Evolutionary conservation across 192 early-diverging fungal genomes (phyloP).

Genomic region (Lobosporangium transversale): DNA sequence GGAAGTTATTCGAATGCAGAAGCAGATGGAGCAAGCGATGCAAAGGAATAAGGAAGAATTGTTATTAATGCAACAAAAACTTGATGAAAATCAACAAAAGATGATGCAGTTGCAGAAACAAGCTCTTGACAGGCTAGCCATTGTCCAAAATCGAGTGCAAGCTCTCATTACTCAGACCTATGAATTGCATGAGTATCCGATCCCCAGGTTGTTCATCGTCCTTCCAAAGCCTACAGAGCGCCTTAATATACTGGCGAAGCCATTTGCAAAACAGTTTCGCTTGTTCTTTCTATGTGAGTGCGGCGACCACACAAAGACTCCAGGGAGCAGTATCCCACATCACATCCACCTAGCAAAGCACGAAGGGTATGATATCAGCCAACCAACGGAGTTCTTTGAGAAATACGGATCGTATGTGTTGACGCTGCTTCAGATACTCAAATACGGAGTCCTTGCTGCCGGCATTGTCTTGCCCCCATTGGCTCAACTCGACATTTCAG

Average conservation of each 20-base stretch:
- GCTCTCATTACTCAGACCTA: too few relatives aligned
- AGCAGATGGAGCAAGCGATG: too few relatives aligned
- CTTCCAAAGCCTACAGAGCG: not conserved
- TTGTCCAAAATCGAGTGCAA: too few relatives aligned
- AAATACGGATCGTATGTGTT: too few relatives aligned
- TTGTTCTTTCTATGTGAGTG: conserved; percentile 17
- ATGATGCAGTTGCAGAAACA: too few relatives aligned
- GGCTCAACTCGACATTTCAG: not conserved
- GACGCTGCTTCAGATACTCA: not conserved
- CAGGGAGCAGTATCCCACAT: not conserved
- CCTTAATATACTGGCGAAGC: not conserved
- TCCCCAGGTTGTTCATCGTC: conserved; percentile 18
- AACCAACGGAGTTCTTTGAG: not conserved
- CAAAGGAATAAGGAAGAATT: too few relatives aligned
- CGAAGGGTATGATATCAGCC: conserved; percentile 2
- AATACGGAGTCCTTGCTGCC: not conserved
- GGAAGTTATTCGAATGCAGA: too few relatives aligned
- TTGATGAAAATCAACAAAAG: too few relatives aligned
- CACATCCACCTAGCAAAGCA: not conserved
- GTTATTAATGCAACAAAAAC: too few relatives aligned
- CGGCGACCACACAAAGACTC: not conserved
- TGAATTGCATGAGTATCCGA: too few relatives aligned
- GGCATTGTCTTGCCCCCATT: not conserved
- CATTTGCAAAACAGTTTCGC: not conserved
- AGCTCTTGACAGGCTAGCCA: too few relatives aligned